A percentile compares a stretch with the other conserved stretches of the same genome.
Evolutionary conservation across 2,329 filamentous ascomycete genomes (phyloP).

Genomic region (Cercospora nicotianae): DNA sequence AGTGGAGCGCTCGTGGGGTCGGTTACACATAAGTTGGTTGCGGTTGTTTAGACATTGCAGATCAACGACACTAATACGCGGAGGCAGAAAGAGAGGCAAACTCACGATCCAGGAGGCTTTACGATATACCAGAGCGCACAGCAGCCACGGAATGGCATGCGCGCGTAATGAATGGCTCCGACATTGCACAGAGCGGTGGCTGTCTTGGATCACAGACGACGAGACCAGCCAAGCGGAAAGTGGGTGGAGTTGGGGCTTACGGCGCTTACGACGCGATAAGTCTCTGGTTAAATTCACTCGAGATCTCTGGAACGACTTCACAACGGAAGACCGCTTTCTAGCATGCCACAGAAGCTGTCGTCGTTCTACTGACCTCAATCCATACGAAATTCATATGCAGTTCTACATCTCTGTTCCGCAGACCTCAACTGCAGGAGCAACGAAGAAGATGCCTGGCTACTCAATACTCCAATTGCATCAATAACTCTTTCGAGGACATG

Average conservation of each 20-base stretch:
- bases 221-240: slow-evolving; percentile 17
- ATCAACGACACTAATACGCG: slow-evolving; percentile 17
- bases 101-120: slow-evolving; percentile 21
- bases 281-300: neutral
- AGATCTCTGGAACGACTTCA: neutral
- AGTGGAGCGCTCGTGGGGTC: slow-evolving; percentile 14
- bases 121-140: slow-evolving; percentile 20
- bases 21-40: slow-evolving; percentile 20
- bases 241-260: neutral
- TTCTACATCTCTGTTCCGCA: neutral
- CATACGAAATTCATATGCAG: neutral
- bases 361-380: neutral
- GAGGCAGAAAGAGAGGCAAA: slow-evolving; percentile 18
- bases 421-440: neutral
- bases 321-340: neutral
- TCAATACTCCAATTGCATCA: neutral
- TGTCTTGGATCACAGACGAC: slow-evolving; percentile 12
- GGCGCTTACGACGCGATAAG: neutral
- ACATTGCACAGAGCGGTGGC: slow-evolving; percentile 21
- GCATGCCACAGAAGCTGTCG: neutral
- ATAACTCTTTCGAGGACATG: neutral
- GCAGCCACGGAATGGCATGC: slow-evolving; percentile 8
- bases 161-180: slow-evolving; percentile 33
- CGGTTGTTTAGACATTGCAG: slow-evolving; percentile 22
- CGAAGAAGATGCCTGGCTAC: neutral